Evolutionary conservation across 768 basidiomycete species (phyloP).

Genomic region (Russula emetica): DNA sequence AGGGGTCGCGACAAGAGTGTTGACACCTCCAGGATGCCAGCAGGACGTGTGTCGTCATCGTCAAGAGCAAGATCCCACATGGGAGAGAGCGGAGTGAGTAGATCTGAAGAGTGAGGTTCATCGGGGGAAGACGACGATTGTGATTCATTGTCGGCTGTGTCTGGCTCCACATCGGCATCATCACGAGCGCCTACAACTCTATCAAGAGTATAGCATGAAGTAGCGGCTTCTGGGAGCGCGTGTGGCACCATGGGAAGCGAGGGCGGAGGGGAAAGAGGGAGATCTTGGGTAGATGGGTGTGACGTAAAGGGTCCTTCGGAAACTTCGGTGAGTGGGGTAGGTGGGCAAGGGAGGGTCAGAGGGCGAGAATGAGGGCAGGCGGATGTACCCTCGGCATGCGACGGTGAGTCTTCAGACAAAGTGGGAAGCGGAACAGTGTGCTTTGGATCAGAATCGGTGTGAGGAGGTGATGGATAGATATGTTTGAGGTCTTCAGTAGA

Average conservation of each 20-base stretch:
- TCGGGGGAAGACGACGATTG: slow-evolving; percentile 20
- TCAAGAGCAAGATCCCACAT: slow-evolving; percentile 19
- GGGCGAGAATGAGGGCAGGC: not conserved
- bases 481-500: slow-evolving; percentile 15
- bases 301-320: slow-evolving; percentile 21
- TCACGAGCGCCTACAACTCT: not conserved
- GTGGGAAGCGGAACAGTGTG: slow-evolving; percentile 28
- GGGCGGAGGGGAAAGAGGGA: slow-evolving; percentile 27
- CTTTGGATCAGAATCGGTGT: slow-evolving; percentile 28
- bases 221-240: too few species aligned
- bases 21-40: slow-evolving; percentile 21
- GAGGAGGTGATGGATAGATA: slow-evolving; percentile 28
- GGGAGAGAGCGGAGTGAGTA: slow-evolving; percentile 23
- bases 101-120: slow-evolving; percentile 4
- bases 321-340: not conserved
- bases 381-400: slow-evolving; percentile 2
- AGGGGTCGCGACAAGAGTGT: slow-evolving; percentile 17
- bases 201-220: too few species aligned
- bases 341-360: slow-evolving; percentile 8
- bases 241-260: slow-evolving; percentile 1
- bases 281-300: slow-evolving; percentile 14
- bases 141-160: not conserved
- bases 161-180: slow-evolving; percentile 11
- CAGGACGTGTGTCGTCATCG: slow-evolving; percentile 7
- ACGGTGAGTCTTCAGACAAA: slow-evolving; percentile 18